These are phyloP conservation scores for Metarhizium album DNA, from an alignment of 2,329 filamentous ascomycete species.

Conservation along the genomic window DNA sequence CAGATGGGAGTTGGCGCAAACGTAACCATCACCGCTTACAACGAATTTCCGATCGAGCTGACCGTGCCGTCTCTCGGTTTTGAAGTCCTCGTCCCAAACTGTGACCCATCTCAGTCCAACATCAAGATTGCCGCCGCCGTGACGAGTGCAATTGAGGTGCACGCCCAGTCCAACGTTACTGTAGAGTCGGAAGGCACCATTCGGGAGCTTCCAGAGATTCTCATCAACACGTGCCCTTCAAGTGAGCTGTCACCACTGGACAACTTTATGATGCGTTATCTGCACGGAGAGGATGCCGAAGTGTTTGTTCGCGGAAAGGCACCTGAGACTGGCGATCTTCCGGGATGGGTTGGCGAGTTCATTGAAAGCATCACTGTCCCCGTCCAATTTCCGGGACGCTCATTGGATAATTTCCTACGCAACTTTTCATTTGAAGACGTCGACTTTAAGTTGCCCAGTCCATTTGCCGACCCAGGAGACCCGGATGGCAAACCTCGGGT, in stretches of 20 bases:
- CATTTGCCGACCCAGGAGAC: conserved; percentile 62
- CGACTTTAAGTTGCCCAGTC: conserved; percentile 75
- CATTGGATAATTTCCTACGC: conserved; percentile 71
- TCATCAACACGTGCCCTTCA: conserved; percentile 65
- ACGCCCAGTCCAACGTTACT: conserved; percentile 55
- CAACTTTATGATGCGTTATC: conserved; percentile 66
- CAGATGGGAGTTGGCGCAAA: conserved; percentile 67
- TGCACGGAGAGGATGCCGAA: conserved; percentile 67
- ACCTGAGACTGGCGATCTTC: conserved; percentile 54
- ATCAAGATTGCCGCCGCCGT: conserved; percentile 70
- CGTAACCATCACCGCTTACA: conserved; percentile 59
- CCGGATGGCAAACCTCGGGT: conserved; percentile 67
- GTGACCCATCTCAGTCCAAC: conserved; percentile 56
- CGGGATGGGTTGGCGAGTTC: conserved; percentile 72
- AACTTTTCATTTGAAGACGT: conserved; percentile 82
- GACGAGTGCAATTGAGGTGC: conserved; percentile 56
- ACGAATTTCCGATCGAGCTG: conserved; percentile 69
- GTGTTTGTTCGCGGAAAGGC: conserved; percentile 76
- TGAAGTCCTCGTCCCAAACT: conserved; percentile 76
- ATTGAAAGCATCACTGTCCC: conserved; percentile 74
- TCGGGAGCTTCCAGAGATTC: conserved; percentile 57
- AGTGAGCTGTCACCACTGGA: conserved; percentile 77
- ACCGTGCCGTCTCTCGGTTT: conserved; percentile 73
- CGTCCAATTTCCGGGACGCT: conserved; percentile 70
- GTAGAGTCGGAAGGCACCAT: conserved; percentile 64